Evolutionary conservation across 305 asterid species (phyloP).

Genomic region (Fraxinus paxiana): DNA sequence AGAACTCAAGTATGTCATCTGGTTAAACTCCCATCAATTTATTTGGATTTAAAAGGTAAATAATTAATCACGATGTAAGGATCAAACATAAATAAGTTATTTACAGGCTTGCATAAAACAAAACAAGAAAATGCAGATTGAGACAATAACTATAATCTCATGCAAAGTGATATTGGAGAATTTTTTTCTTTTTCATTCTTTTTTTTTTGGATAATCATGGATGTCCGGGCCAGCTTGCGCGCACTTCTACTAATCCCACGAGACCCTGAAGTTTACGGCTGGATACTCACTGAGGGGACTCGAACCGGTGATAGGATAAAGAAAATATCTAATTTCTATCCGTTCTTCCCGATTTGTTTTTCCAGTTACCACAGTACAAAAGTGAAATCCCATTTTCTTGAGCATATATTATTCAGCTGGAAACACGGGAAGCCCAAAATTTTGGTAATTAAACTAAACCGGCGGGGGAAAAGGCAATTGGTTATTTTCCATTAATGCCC

Average conservation of each 20-base stretch:
- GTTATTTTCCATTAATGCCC: background rate
- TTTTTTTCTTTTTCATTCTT: background rate
- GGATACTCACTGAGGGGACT: too few relatives aligned
- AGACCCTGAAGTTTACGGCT: too few relatives aligned
- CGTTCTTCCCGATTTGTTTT: background rate
- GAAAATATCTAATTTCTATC: background rate
- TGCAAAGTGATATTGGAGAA: background rate
- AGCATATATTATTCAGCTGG: background rate
- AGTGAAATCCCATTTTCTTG: background rate
- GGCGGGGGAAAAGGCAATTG: background rate
- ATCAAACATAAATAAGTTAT: background rate
- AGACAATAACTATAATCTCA: background rate
- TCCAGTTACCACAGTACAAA: background rate
- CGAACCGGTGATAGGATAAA: background rate
- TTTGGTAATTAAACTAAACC: background rate
- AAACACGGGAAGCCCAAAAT: background rate
- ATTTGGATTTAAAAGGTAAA: background rate
- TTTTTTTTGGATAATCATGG: too few relatives aligned
- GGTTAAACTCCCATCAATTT: background rate
- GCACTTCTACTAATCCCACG: too few relatives aligned
- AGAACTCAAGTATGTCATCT: background rate
- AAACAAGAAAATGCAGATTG: background rate
- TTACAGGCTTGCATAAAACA: background rate
- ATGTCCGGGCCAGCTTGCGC: too few relatives aligned
- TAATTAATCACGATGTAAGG: background rate